A percentile compares a stretch with the other conserved stretches of the same genome.
Evolutionary conservation across 176 grass and related monocot species (phyloP).

Genomic region (Ensete glaucum): DNA sequence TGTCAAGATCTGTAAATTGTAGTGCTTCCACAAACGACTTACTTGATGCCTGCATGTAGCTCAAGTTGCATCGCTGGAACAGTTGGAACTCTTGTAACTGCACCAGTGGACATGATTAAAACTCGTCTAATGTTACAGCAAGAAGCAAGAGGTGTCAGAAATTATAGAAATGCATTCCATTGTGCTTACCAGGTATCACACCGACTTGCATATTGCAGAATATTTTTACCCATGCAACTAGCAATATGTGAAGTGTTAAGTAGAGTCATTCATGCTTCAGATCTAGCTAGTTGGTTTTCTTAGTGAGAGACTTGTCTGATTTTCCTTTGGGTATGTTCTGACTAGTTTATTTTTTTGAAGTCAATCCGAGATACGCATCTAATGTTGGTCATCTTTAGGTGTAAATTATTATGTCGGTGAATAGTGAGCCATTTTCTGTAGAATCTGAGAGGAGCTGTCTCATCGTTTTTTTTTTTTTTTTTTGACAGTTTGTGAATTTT

Average conservation of each 20-base stretch:
- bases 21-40: conserved; percentile 21
- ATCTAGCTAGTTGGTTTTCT: background rate
- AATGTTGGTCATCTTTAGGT: no score
- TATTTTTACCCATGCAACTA: background rate
- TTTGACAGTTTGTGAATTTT: background rate
- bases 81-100: conserved; percentile 60
- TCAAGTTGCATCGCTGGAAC: conserved; percentile 92
- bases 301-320: background rate
- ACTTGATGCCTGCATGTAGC: conserved; percentile 45
- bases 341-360: background rate
- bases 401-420: no score
- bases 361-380: background rate
- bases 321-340: background rate
- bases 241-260: background rate
- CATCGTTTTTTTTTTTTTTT: background rate
- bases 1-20: conserved; percentile 21
- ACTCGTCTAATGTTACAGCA: conserved; percentile 87
- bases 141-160: conserved; percentile 42
- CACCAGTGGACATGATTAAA: conserved; percentile 91
- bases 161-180: conserved; percentile 75
- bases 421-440: background rate
- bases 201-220: conserved; percentile 15
- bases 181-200: conserved; percentile 77
- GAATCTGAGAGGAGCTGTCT: background rate
- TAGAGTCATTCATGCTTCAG: background rate